phyloP scores from a whole-genome alignment of 352 stramenopile species.

The Phytophthora sojae region DNA sequence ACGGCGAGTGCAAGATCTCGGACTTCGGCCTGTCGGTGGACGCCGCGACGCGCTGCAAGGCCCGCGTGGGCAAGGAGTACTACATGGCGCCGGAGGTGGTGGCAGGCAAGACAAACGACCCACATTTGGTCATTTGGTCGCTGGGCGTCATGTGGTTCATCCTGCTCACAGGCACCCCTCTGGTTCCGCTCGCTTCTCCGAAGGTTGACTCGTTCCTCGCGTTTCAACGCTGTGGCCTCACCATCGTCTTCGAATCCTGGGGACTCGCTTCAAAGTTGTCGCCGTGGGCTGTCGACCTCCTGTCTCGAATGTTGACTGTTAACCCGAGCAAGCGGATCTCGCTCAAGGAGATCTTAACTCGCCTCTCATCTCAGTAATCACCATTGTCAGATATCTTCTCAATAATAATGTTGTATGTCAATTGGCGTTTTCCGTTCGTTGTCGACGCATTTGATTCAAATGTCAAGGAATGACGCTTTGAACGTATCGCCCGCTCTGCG shows the following conservation, averaged over 20 bases:
- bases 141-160: constrained; percentile 94
- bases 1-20: constrained; percentile 56
- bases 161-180: constrained; percentile 90
- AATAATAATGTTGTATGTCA: background rate
- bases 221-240: constrained; percentile 33
- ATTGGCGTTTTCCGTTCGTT: too few relatives aligned
- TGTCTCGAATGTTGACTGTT: constrained; percentile 1
- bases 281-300: background rate
- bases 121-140: constrained; percentile 95
- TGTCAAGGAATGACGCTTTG: constrained; percentile 17
- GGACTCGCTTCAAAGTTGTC: background rate
- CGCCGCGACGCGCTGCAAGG: constrained; percentile 56
- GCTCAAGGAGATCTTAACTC: constrained; percentile 3
- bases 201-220: constrained; percentile 33
- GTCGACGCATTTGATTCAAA: too few relatives aligned
- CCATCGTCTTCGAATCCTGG: background rate
- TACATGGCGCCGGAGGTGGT: constrained; percentile 96
- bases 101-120: constrained; percentile 85
- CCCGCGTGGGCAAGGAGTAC: constrained; percentile 90
- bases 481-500: constrained; percentile 24
- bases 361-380: background rate
- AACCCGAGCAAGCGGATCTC: constrained; percentile 5
- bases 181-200: constrained; percentile 39
- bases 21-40: constrained; percentile 64
- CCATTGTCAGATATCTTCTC: too few relatives aligned